These are phyloP conservation scores for Coemansia sp. DNA, from an alignment of 192 early-diverging fungal genomes.

Conservation along the genomic window DNA sequence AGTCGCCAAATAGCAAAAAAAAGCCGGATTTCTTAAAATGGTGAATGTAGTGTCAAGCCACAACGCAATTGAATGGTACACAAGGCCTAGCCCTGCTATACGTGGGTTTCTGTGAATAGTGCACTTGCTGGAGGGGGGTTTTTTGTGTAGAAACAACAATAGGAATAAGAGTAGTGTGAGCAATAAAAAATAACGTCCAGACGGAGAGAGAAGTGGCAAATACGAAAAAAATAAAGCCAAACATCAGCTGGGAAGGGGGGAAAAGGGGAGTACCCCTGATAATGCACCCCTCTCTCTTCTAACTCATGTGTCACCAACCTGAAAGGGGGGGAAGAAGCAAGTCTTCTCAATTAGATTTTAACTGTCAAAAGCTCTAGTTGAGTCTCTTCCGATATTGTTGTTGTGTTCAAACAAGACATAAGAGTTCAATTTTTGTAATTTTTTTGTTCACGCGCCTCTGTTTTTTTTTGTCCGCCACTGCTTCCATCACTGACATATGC, in stretches of 20 bases:
- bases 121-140: background rate
- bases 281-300: constrained; percentile 15
- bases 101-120: background rate
- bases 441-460: constrained; percentile 1
- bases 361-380: background rate
- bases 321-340: background rate
- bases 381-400: background rate
- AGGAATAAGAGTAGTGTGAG: background rate
- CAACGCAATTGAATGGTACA: background rate
- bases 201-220: background rate
- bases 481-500: background rate
- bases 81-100: background rate
- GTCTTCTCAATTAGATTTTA: background rate
- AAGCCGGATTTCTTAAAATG: background rate
- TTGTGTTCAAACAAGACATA: background rate
- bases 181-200: background rate
- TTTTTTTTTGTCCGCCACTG: background rate
- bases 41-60: constrained; percentile 7
- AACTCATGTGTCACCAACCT: background rate
- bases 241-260: background rate
- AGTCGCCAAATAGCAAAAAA: background rate
- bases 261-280: background rate
- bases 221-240: background rate
- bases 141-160: background rate
- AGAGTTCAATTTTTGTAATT: background rate